Base-by-base conservation (phyloP, 163 green algal genomes). In the Volvox carteri region DNA sequence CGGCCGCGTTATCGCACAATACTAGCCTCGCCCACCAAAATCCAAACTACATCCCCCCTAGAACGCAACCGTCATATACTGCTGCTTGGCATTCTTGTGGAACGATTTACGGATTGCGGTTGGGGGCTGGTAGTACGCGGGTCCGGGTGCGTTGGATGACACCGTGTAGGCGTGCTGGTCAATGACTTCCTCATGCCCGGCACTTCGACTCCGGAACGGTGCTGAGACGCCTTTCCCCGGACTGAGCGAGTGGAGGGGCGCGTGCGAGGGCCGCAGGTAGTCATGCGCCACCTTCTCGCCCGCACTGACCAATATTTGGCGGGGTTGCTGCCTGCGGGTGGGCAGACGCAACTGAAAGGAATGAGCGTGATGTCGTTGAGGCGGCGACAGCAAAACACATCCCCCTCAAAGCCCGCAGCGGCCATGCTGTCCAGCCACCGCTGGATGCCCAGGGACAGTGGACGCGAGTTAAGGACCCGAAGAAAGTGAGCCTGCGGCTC, bases 101-200 rank as follows among this genome's bases (percentile, higher is more conserved):
- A 77, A 81, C 0, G 72, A 84, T 41, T 89, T 89, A 12, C 42
- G 41, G 11, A 84, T 39, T 8, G 12, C 12, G 2, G 41, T 58
- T 18, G 30, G 9, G 0, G 84, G 84, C 54, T 84, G 72, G 72
- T 89, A 89, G 54, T 89, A 89, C 0, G 84, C 84, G 0, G 84
- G 84, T 0, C 84, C 84, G 1, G 84, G 84, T 56, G 84, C 84
- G 84, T 89, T 89, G 1, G 84, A 48, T 6, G 84, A 67, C 5
- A 60, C 30, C 2, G 39, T 46, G 30, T 84, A 89, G 6, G 72
- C 41, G 7, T 35, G 56, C 84, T 89, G 72, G 30, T 89, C 84
- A 7, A 89, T 65, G n/a, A 35, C n/a, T n/a, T 89, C 84, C 54
- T 84, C 44, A 42, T 89, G 84, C 4, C 84, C 84, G 0, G 84